Conservation (phyloP, 2,329 filamentous ascomycete genomes). For the Samsoniella hepiali region DNA sequence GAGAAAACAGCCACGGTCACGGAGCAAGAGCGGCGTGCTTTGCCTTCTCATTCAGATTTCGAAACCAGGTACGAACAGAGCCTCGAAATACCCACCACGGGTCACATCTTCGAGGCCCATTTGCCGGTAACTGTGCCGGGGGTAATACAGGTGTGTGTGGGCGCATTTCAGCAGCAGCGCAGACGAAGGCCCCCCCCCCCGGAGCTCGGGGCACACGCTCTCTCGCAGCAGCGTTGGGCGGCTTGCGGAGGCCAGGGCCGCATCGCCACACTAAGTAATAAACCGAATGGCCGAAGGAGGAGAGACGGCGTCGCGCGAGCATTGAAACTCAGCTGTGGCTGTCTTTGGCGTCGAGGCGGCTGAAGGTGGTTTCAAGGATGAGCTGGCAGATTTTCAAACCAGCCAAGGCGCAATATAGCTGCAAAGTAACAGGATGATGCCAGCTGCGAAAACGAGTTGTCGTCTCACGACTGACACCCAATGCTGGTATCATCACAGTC, state of each 20-base stretch:
- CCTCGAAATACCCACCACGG: constrained; percentile 8
- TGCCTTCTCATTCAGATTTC: background rate
- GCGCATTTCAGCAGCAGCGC: too few species aligned
- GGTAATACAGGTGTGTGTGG: background rate
- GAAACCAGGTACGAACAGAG: background rate
- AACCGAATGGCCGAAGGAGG: constrained; percentile 1
- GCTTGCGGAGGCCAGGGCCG: background rate
- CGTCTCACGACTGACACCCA: background rate
- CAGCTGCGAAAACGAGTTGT: background rate
- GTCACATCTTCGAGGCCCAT: constrained; percentile 12
- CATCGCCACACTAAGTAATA: constrained; percentile 10
- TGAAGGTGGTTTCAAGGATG: constrained; percentile 10
- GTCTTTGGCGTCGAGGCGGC: background rate
- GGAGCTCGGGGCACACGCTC: background rate
- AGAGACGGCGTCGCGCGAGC: background rate
- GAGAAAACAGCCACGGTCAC: background rate
- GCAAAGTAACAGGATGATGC: background rate
- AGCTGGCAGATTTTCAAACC: background rate
- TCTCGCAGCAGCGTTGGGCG: background rate
- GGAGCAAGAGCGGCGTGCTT: background rate
- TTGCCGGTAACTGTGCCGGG: constrained; percentile 15
- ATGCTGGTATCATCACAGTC: background rate
- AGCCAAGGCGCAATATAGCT: background rate
- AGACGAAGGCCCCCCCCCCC: background rate
- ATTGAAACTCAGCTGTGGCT: constrained; percentile 11